Conservation (phyloP, 2,329 filamentous ascomycete genomes). For the Arthrocladium fulminans region DNA sequence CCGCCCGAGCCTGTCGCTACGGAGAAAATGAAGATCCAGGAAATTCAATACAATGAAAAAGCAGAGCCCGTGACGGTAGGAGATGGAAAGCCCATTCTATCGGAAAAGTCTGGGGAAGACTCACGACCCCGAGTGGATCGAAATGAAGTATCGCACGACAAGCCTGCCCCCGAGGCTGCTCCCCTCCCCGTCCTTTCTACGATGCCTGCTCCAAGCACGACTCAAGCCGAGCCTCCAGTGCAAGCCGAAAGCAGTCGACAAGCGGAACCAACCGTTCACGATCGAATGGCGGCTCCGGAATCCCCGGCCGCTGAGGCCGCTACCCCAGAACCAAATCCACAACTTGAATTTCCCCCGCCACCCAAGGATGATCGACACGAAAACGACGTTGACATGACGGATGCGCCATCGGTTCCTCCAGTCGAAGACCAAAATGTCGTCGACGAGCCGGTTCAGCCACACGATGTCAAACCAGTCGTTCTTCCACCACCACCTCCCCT, state of each 20-base stretch:
- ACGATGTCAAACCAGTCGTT: slow-evolving; percentile 38
- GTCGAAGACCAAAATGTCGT: slow-evolving; percentile 43
- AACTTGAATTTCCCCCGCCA: slow-evolving; percentile 1
- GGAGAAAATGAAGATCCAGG: slow-evolving; percentile 14
- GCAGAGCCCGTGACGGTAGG: slow-evolving; percentile 4
- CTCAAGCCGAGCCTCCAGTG: background rate
- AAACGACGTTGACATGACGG: slow-evolving; percentile 54
- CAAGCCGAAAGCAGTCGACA: slow-evolving; percentile 2
- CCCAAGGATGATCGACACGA: slow-evolving; percentile 3
- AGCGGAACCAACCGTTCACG: slow-evolving; percentile 7
- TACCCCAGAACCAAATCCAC: background rate
- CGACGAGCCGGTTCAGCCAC: slow-evolving; percentile 32
- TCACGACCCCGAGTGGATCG: slow-evolving; percentile 11
- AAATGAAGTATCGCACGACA: slow-evolving; percentile 15
- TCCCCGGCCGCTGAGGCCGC: background rate
- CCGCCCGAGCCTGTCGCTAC: slow-evolving; percentile 14
- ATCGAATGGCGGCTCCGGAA: slow-evolving; percentile 10
- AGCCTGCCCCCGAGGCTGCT: slow-evolving; percentile 6
- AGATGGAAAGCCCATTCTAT: slow-evolving; percentile 13
- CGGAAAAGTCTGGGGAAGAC: slow-evolving; percentile 14
- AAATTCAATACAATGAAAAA: slow-evolving; percentile 9
- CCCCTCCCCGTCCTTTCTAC: background rate
- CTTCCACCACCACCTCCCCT: slow-evolving; percentile 50
- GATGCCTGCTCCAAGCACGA: slow-evolving; percentile 2
- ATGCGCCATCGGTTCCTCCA: slow-evolving; percentile 44